Evolutionary conservation across 1,284 basidiomycete genomes (phyloP).

Genomic region (Golubevia sp.): DNA sequence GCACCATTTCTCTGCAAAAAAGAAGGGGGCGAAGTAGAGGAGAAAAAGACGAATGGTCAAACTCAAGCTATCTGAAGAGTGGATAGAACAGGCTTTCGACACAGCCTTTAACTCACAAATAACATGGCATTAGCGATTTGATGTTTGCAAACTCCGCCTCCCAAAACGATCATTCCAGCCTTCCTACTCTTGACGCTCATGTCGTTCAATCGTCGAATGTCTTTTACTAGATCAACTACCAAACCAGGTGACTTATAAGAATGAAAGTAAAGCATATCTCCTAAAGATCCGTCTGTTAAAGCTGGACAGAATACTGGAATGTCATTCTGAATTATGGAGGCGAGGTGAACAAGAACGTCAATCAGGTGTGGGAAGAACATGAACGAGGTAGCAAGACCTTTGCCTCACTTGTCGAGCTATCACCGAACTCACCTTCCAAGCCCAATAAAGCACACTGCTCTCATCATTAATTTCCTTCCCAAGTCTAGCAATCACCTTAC

Average conservation of each 20-base stretch:
- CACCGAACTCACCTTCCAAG: slow-evolving; percentile 80
- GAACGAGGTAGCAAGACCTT: slow-evolving; percentile 1
- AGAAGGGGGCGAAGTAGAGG: slow-evolving; percentile 12
- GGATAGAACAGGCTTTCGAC: not conserved
- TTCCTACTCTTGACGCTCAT: slow-evolving; percentile 83
- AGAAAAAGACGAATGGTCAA: slow-evolving; percentile 4
- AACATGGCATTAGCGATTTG: slow-evolving; percentile 99
- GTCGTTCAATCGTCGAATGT: slow-evolving; percentile 91
- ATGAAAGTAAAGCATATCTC: slow-evolving; percentile 99
- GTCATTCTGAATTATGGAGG: slow-evolving; percentile 73
- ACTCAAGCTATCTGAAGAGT: not conserved
- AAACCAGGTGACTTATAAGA: slow-evolving; percentile 77
- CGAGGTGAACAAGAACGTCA: slow-evolving; percentile 47
- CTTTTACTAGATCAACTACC: slow-evolving; percentile 88
- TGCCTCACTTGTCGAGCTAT: not conserved
- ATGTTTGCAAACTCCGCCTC: slow-evolving; percentile 98
- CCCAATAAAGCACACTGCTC: slow-evolving; percentile 94
- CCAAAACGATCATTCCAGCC: slow-evolving; percentile 97
- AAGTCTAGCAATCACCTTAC: slow-evolving; percentile 83
- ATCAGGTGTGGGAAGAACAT: not conserved
- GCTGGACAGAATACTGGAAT: slow-evolving; percentile 99
- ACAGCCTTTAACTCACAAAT: slow-evolving; percentile 70
- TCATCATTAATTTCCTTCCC: slow-evolving; percentile 97
- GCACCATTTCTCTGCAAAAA: slow-evolving; percentile 84
- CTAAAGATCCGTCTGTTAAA: slow-evolving; percentile 93